phyloP scores from a whole-genome alignment of 75 land plant species.

The Adiantum capillusveneris region DNA sequence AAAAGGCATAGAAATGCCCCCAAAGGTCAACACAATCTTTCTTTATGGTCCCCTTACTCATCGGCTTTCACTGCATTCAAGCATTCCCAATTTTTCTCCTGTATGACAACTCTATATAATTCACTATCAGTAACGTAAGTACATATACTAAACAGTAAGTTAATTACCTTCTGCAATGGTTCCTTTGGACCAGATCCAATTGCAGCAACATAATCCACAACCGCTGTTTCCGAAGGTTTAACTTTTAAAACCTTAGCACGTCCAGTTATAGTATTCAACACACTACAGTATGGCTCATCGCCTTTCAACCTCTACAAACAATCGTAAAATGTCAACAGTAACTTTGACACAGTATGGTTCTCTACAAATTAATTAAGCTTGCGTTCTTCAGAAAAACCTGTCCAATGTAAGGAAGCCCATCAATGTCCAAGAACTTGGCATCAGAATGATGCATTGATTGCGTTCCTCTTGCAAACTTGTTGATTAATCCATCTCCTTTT shows the following conservation, averaged over 20 bases:
- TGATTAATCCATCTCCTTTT: conserved; percentile 27
- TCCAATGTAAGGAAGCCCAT: conserved; percentile 91
- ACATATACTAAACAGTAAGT: too few species aligned
- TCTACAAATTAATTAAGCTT: too few species aligned
- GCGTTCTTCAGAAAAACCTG: too few species aligned
- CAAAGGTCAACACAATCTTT: too few species aligned
- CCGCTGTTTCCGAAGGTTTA: conserved; percentile 71
- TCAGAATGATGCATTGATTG: conserved; percentile 7
- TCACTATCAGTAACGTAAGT: too few species aligned
- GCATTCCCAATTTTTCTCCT: too few species aligned
- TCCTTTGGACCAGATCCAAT: conserved; percentile 49
- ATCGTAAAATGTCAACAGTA: too few species aligned
- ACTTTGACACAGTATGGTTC: too few species aligned
- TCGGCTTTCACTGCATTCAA: too few species aligned
- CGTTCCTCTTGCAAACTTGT: conserved; percentile 38
- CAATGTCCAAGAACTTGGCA: conserved; percentile 48
- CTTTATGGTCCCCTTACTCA: too few species aligned
- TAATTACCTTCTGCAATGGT: conserved; percentile 66
- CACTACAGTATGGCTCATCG: conserved; percentile 58
- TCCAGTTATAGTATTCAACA: conserved; percentile 47
- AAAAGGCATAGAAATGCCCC: too few species aligned
- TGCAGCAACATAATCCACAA: conserved; percentile 86
- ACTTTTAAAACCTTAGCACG: conserved; percentile 23
- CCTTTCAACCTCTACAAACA: conserved; percentile 50
- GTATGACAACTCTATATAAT: too few species aligned